A percentile compares a stretch with the other conserved stretches of the same genome.
These are phyloP conservation scores for Zymoseptoria passerinii DNA, from an alignment of 2,329 filamentous ascomycete species.

Conservation along the genomic window DNA sequence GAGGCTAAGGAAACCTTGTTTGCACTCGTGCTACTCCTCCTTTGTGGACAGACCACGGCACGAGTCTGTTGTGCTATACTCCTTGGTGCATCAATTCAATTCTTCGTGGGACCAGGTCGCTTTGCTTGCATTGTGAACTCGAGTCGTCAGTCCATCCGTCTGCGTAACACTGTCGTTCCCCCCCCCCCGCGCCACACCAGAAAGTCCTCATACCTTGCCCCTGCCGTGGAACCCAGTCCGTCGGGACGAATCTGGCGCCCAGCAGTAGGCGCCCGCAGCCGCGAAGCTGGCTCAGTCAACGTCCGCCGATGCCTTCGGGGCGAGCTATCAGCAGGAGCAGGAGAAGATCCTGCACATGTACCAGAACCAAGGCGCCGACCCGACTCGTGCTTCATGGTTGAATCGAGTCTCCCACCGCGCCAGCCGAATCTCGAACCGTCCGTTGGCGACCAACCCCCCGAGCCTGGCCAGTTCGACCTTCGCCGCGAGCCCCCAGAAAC, in stretches of 20 bases:
- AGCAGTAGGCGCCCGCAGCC: neutral
- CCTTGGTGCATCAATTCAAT: neutral
- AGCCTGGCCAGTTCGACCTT: slow-evolving; percentile 6
- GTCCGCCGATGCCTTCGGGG: neutral
- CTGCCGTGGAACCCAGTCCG: neutral
- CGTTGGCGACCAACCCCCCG: slow-evolving; percentile 3
- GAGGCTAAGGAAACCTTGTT: neutral
- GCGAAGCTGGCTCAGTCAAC: neutral
- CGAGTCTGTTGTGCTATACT: neutral
- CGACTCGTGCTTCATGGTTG: slow-evolving; percentile 7
- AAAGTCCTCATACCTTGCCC: neutral
- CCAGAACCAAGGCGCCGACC: neutral
- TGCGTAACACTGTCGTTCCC: neutral
- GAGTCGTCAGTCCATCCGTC: neutral
- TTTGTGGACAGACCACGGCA: neutral
- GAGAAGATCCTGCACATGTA: neutral
- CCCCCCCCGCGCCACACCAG: neutral
- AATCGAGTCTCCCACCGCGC: slow-evolving; percentile 24
- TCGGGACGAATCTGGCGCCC: neutral
- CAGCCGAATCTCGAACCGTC: slow-evolving; percentile 22
- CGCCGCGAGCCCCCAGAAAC: slow-evolving; percentile 8
- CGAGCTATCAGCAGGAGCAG: neutral
- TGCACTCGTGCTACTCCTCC: neutral
- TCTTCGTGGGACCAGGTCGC: neutral
- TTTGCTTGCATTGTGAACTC: neutral